A percentile compares a stretch with the other conserved stretches of the same genome.
phyloP scores from a whole-genome alignment of 1,284 basidiomycete species.

The Apiotrichum mycotoxinovorans region DNA sequence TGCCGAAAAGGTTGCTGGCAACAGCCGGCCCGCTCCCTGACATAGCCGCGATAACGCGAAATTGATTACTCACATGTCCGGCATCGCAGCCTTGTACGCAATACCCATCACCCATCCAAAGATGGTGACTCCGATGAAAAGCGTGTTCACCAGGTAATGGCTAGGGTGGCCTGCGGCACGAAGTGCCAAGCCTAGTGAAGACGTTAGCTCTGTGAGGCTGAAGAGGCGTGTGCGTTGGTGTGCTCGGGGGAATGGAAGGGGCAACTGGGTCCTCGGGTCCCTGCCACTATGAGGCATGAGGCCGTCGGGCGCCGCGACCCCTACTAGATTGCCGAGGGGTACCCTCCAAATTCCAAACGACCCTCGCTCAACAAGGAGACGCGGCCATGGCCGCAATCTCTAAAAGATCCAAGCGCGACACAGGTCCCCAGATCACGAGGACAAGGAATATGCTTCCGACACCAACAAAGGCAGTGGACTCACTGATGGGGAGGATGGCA shows the following conservation, averaged over 20 bases:
- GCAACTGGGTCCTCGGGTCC: no score
- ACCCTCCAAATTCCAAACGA: no score
- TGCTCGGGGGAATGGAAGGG: no score
- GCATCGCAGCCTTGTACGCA: slow-evolving; percentile 37
- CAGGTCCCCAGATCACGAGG: background rate
- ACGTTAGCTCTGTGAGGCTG: slow-evolving; percentile 1
- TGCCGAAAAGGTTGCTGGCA: background rate
- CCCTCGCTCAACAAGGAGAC: no score
- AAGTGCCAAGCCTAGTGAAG: slow-evolving; percentile 33
- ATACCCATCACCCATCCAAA: slow-evolving; percentile 42
- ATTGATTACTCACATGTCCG: slow-evolving; percentile 32
- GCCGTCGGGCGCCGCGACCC: no score
- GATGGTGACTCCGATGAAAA: slow-evolving; percentile 30
- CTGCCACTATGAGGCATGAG: no score
- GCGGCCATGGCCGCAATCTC: background rate
- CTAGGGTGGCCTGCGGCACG: slow-evolving; percentile 37
- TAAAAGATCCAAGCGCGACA: no score
- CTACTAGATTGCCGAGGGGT: no score
- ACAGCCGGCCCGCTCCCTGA: background rate
- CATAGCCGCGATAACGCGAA: background rate
- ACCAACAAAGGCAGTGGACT: slow-evolving; percentile 9
- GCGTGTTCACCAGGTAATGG: slow-evolving; percentile 35
- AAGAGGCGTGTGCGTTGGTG: no score
- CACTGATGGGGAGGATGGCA: slow-evolving; percentile 37
- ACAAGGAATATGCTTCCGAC: background rate